A percentile compares a stretch with the other conserved stretches of the same genome.
Conservation (phyloP, 805 yeast genomes). For the Myxozyma lipomycoides region DNA sequence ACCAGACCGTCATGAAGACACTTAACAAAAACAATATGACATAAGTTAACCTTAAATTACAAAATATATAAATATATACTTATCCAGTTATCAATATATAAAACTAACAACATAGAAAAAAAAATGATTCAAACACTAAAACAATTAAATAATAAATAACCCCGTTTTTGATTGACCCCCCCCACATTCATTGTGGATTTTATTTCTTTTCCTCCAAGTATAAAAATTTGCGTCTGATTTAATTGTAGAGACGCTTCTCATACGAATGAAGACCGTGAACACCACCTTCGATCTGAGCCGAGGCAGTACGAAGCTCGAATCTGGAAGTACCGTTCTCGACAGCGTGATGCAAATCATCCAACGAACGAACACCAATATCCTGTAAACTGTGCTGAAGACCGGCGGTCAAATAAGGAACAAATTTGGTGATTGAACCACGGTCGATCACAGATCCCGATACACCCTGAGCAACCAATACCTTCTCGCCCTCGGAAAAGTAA, state of each 20-base stretch:
- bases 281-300: constrained; percentile 99
- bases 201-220: too few relatives aligned
- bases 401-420: constrained; percentile 86
- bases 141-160: too few relatives aligned
- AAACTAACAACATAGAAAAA: too few relatives aligned
- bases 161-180: too few relatives aligned
- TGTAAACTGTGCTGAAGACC: constrained; percentile 99
- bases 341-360: constrained; percentile 56
- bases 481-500: constrained; percentile 93
- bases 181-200: too few relatives aligned
- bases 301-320: constrained; percentile 96
- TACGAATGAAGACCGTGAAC: constrained; percentile 93
- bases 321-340: constrained; percentile 71
- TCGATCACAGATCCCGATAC: constrained; percentile 95
- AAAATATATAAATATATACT: too few relatives aligned
- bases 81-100: too few relatives aligned
- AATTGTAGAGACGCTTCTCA: constrained; percentile 83
- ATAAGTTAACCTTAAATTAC: too few relatives aligned
- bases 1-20: too few relatives aligned
- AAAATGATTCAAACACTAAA: too few relatives aligned
- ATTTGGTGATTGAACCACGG: constrained; percentile 91
- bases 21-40: too few relatives aligned
- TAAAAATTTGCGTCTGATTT: too few relatives aligned
- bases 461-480: constrained; percentile 98
- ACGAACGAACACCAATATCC: constrained; percentile 84